Evolutionary conservation across 2,329 filamentous ascomycete species (phyloP).

Genomic region (Emericellopsis atlantica): DNA sequence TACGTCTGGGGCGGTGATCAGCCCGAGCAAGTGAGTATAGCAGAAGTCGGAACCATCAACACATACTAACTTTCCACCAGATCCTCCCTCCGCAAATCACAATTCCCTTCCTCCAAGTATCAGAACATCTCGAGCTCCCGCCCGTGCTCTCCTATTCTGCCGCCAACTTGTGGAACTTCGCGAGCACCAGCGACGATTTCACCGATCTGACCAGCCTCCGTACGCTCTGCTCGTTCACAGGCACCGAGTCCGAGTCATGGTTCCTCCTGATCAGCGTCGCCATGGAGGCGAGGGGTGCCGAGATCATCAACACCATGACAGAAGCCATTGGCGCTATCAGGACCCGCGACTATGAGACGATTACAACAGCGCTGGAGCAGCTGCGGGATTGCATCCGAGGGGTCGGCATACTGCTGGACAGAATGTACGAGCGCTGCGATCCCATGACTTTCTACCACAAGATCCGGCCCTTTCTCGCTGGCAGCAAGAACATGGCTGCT

Average conservation of each 20-base stretch:
- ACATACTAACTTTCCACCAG: conserved; percentile 19
- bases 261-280: conserved; percentile 85
- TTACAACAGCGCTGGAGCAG: conserved; percentile 50
- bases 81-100: conserved; percentile 63
- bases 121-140: conserved; percentile 64
- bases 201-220: conserved; percentile 56
- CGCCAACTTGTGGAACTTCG: conserved; percentile 82
- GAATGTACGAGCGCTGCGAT: conserved; percentile 85
- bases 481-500: conserved; percentile 82
- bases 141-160: conserved; percentile 85
- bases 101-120: conserved; percentile 61
- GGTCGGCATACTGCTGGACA: conserved; percentile 53
- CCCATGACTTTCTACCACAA: conserved; percentile 81
- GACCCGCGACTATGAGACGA: conserved; percentile 42
- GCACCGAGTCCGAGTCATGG: conserved; percentile 84
- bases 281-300: conserved; percentile 71
- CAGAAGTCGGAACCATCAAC: not conserved
- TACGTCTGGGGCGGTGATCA: conserved; percentile 81
- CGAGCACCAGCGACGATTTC: conserved; percentile 32
- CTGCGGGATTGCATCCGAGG: conserved; percentile 57
- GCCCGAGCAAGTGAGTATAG: conserved; percentile 50
- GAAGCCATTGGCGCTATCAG: conserved; percentile 60
- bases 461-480: conserved; percentile 79
- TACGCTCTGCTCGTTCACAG: conserved; percentile 73
- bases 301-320: conserved; percentile 66